Evolutionary conservation across 768 basidiomycete genomes (phyloP).

Genomic region (Porphyrellus cyaneotinctus): DNA sequence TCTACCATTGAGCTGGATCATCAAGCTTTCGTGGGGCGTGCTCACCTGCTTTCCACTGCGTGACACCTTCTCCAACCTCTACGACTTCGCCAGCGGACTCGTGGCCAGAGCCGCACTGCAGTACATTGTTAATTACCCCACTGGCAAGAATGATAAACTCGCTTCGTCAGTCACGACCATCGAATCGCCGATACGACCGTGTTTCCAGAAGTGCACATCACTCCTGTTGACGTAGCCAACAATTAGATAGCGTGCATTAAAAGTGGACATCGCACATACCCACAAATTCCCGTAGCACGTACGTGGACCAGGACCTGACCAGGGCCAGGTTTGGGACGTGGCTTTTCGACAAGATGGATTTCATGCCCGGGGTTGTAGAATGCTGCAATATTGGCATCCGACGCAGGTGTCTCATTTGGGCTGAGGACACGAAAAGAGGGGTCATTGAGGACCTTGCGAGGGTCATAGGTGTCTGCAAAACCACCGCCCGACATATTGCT

Average conservation of each 20-base stretch:
- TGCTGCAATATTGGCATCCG: conserved; percentile 52
- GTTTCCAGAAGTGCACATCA: conserved; percentile 72
- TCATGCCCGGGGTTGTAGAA: conserved; percentile 63
- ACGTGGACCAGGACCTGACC: conserved; percentile 67
- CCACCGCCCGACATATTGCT: conserved; percentile 21
- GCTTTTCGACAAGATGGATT: conserved; percentile 65
- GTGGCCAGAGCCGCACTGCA: conserved; percentile 63
- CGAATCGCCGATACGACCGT: conserved; percentile 63
- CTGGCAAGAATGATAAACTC: background rate
- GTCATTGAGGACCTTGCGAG: conserved; percentile 52
- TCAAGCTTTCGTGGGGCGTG: background rate
- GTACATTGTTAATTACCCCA: background rate
- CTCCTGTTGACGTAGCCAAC: conserved; percentile 39
- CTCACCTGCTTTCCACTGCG: conserved; percentile 57
- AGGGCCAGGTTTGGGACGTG: conserved; percentile 53
- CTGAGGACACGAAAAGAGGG: conserved; percentile 52
- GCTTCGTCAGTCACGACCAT: conserved; percentile 71
- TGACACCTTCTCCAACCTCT: conserved; percentile 63
- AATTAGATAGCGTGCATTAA: background rate
- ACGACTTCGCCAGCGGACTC: conserved; percentile 67
- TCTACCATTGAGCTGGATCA: background rate
- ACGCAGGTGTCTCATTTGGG: conserved; percentile 45
- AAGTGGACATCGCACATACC: conserved; percentile 36
- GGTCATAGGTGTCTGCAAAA: conserved; percentile 46
- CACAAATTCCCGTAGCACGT: conserved; percentile 66